A percentile compares a stretch with the other conserved stretches of the same genome.
These are phyloP conservation scores for Penicillium cinerascens DNA, from an alignment of 495 filamentous ascomycete genomes.

Conservation along the genomic window DNA sequence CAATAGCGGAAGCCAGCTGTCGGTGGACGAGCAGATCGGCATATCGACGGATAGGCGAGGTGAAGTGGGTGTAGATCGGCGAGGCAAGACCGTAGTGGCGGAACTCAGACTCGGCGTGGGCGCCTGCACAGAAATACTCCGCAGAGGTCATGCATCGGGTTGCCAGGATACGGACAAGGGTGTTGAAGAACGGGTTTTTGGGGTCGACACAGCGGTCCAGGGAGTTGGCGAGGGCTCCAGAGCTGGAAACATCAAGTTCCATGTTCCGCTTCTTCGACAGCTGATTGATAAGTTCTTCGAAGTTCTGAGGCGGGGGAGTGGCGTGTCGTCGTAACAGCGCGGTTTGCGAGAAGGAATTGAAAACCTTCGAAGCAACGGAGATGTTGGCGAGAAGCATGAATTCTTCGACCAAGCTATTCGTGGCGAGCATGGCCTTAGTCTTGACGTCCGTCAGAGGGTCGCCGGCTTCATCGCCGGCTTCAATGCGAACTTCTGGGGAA, in stretches of 20 bases:
- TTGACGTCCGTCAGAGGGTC: constrained; percentile 90
- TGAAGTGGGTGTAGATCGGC: constrained; percentile 99
- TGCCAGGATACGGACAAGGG: constrained; percentile 90
- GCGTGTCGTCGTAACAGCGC: constrained; percentile 89
- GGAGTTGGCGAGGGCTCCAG: constrained; percentile 84
- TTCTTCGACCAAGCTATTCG: constrained; percentile 96
- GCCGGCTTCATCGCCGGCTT: constrained; percentile 90
- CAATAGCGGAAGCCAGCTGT: constrained; percentile 91
- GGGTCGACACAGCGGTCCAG: constrained; percentile 80
- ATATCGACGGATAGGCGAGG: constrained; percentile 92
- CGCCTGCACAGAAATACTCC: constrained; percentile 95
- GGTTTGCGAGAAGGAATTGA: constrained; percentile 87
- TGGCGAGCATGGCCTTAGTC: constrained; percentile 89
- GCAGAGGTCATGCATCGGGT: constrained; percentile 99
- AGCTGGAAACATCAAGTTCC: constrained; percentile 75
- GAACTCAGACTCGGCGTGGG: constrained; percentile 89
- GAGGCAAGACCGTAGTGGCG: constrained; percentile 92
- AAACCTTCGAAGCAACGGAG: constrained; percentile 82
- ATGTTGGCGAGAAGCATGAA: constrained; percentile 99
- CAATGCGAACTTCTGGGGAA: constrained; percentile 90
- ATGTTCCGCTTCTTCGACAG: constrained; percentile 79
- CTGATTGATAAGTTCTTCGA: constrained; percentile 88
- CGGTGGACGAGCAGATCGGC: constrained; percentile 91
- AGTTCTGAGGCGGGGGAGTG: constrained; percentile 89
- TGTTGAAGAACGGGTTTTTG: constrained; percentile 96